Evolutionary conservation across 306 rosid species (phyloP), one percentile per base, ranked within the genome.

Genomic region (Sicyos edulis): DNA sequence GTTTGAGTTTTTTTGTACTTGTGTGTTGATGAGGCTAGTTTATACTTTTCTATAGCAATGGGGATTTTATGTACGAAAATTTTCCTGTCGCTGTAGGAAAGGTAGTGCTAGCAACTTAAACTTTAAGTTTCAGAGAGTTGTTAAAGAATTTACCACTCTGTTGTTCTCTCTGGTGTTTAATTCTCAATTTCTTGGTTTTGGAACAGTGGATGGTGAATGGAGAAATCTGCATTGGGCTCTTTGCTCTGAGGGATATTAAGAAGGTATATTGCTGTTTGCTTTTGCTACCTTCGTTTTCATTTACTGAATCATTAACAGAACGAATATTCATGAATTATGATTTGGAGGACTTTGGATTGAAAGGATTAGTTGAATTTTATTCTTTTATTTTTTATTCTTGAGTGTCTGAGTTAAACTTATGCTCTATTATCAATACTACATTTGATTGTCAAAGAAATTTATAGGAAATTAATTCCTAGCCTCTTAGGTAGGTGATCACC

Each of bases 131-230:
- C 15, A 7, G 19, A 17, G 70, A 19, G 11, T 68, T 22, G 40
- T 68, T 20, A 8, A 34, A 68, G 56, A 76, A 44, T 77, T 73
- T 34, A 44, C 16, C 11, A 54, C 24, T 77, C 52, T 56, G n/a
- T 37, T 6, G 73, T 51, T 29, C 49, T 45, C 44, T 72, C 77
- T 44, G 56, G 74, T 29, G 45, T 26, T 75, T 52, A 44, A 29
- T 19, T 34, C 65, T 72, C 69, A 34, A 79, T 42, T 71, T 61
- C 75, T 77, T 69, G 68, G 74, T 54, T 60, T 72, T 49, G 83
- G 72, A 78, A 66, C 92, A 95, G 99, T 95, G 99, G 99, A 86
- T 95, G 92, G 99, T 95, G 84, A 95, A 91, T 80, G 99, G 99
- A 78, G 99, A 95, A 82, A 89, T 95, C 80, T 95, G 99, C 78